These are phyloP conservation scores for Setaria viridis DNA, from an alignment of 202 grass and related monocot species.

Conservation along the genomic window DNA sequence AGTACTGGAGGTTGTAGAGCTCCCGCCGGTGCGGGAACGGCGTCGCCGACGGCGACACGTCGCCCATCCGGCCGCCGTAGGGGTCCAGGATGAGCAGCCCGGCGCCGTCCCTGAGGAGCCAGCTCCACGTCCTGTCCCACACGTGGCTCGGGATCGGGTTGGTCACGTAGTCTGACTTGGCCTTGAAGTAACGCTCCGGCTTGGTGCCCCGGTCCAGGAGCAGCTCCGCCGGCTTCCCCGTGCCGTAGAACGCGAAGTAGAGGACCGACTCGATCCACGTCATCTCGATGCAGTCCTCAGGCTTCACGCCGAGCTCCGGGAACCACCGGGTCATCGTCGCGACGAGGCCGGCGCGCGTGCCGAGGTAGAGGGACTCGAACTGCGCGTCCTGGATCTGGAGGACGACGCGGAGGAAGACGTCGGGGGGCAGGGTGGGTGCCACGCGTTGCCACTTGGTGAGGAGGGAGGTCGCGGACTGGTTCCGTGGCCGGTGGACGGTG, in stretches of 20 bases:
- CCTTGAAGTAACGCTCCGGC: conserved; percentile 57
- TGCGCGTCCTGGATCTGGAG: neutral
- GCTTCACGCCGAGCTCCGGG: conserved; percentile 61
- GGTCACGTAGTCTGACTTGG: conserved; percentile 70
- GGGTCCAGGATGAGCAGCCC: conserved; percentile 45
- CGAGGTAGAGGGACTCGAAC: conserved; percentile 68
- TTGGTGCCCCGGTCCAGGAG: conserved; percentile 49
- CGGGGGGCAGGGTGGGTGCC: conserved; percentile 42
- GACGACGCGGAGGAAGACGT: conserved; percentile 47
- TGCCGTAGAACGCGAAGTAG: conserved; percentile 53
- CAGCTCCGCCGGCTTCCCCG: conserved; percentile 26
- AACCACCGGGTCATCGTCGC: conserved; percentile 46
- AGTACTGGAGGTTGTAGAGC: conserved; percentile 42
- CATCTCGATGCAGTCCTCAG: conserved; percentile 68
- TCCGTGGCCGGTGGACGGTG: conserved; percentile 40
- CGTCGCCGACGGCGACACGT: conserved; percentile 20
- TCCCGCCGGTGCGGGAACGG: conserved; percentile 52
- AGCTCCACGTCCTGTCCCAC: conserved; percentile 49
- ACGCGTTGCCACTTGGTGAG: conserved; percentile 57
- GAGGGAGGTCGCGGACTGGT: conserved; percentile 54
- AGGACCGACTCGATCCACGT: conserved; percentile 63
- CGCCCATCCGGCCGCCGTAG: conserved; percentile 44
- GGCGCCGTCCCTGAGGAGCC: conserved; percentile 23
- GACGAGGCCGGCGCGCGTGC: conserved; percentile 51
- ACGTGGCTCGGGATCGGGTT: conserved; percentile 42